A percentile compares a stretch with the other conserved stretches of the same genome.
phyloP scores from a whole-genome alignment of 306 rosid species.

The Rubus parviflorus region DNA sequence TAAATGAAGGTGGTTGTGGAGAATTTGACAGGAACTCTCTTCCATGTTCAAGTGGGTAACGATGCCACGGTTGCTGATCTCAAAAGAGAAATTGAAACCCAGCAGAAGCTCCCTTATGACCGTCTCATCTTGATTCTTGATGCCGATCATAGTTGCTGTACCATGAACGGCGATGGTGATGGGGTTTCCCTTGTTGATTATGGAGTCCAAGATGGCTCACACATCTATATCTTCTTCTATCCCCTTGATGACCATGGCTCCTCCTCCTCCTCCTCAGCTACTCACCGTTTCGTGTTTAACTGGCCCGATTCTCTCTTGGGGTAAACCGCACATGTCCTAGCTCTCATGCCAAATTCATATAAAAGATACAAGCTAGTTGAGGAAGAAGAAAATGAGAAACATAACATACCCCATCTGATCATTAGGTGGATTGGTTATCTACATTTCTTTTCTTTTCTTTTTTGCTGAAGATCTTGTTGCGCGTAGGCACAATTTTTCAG shows the following conservation, averaged over 20 bases:
- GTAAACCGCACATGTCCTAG: background rate
- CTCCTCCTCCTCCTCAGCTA: conserved; percentile 1
- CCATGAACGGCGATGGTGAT: conserved; percentile 30
- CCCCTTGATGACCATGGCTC: conserved; percentile 46
- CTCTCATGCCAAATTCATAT: background rate
- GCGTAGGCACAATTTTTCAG: background rate
- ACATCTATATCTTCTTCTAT: conserved; percentile 51
- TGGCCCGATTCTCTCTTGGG: background rate
- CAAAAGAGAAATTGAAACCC: conserved; percentile 55
- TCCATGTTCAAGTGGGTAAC: conserved; percentile 29
- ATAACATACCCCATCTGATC: background rate
- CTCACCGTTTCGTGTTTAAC: conserved; percentile 15
- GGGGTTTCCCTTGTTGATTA: conserved; percentile 43
- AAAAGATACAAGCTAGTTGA: background rate
- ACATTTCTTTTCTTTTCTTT: background rate
- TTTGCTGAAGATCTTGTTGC: background rate
- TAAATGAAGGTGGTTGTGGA: conserved; percentile 39
- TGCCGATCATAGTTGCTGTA: conserved; percentile 11
- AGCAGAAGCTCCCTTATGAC: conserved; percentile 56
- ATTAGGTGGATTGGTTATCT: background rate
- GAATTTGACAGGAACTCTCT: conserved; percentile 43
- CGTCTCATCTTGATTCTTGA: conserved; percentile 54
- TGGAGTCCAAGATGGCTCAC: conserved; percentile 74
- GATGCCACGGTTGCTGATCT: conserved; percentile 54
- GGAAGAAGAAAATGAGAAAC: background rate